Evolutionary conservation across 1,139 yeast species (phyloP), one percentile per base, ranked within the genome.

Genomic region (Protomyces inundatus): DNA sequence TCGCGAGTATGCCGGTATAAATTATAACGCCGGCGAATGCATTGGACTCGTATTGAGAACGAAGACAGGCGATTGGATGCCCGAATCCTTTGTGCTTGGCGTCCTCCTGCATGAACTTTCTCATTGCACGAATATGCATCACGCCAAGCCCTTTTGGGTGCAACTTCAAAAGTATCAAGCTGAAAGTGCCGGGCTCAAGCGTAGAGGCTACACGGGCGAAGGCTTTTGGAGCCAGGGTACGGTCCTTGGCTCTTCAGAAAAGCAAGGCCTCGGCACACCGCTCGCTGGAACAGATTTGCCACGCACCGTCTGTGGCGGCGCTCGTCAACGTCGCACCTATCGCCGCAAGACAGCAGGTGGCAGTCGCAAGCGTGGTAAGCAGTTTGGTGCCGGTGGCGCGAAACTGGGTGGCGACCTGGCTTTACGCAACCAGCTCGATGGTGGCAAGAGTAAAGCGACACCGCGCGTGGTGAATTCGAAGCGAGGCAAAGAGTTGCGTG

Each of bases 41-140:
- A 64, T 68, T 4, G 55, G 67, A 12, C 61, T 68, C 6, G 70
- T 68, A 10, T 50, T 68, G 32, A 64, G 69, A 7, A 69, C 68
- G 6, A 65, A 67, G 9, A 51, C 45, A 7, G 66, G 65, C 10
- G 61, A 34, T 10, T 67, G 68, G 54, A 50, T 68, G 32, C 68
- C 68, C 14, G 67, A 68, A 46, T 37, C 55, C 6, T 69, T 65
- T 61, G 69, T 69, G 7, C 54, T 68, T 37, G 61, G 66, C n/a
- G 70, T 68, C 36, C 66, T 68, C 67, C 67, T 68, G 23, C 70
- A 68, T 39, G 70, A 68, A 46, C 63, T 68, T 10, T 67, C 70
- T 4, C 70, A 68, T 40, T 51, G 55, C 35, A 58, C 62, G 6
- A 58, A 58, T 16, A 60, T 60, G 58, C 64, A 60, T 23, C 59